Base-by-base conservation (phyloP, 305 asterid genomes). In the Fraxinus sp. region DNA sequence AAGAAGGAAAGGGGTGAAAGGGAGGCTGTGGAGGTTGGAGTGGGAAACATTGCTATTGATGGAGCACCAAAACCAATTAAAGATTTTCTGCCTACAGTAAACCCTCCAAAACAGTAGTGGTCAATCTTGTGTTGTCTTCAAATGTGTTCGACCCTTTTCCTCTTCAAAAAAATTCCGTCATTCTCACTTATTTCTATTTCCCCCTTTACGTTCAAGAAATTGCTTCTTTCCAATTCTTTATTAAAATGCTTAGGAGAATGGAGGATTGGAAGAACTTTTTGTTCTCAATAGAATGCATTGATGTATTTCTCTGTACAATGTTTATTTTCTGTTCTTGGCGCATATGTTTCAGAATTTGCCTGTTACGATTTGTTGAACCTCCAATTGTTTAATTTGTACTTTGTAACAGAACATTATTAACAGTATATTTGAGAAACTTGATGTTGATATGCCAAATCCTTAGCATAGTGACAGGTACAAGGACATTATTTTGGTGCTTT, bases 1-100 rank as follows among this genome's bases (percentile, higher is more conserved):
- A 82, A 81, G 83, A 80, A 73, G 41, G 91, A 87, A 35, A 82
- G 79, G 41, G 88, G 77, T 37, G 89, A 85, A 84, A 86, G 89
- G 41, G 88, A 84, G 78, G 84, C 91, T 49, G 82, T 82, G 84
- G 91, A 89, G 86, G 86, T 82, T 26, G 52, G 87, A 74, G 85
- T 87, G 36, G 86, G 84, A 18, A 89, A 82, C 79, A 85, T 89
- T 79, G 86, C 83, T 74, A 87, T 88, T 82, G 88, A 78, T 75
- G 86, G 81, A 74, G 79, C 84, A 20, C 7, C 82, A 76, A 78
- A 81, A 79, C 9, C 84, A 18, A 74, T 9, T 11, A 71, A 81
- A 81, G 90, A 78, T 57, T 72, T 77, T 57, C 80, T 46, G 55
- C 71, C 85, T 68, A 37, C 64, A 41, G 52, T 76, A 70, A 81